Conservation (phyloP, 306 rosid genomes). For the Citrullus amarus region DNA sequence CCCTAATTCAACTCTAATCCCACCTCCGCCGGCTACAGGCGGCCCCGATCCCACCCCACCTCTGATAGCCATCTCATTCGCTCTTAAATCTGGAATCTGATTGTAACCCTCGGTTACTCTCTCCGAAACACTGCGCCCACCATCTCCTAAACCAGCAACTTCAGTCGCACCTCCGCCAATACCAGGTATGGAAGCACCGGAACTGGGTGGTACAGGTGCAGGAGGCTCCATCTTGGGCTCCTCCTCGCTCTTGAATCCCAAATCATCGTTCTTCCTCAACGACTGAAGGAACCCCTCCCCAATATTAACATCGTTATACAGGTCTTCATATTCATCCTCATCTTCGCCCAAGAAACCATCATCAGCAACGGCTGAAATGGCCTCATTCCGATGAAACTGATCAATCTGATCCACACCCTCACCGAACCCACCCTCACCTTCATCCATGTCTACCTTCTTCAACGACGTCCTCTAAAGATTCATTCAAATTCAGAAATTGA, state of each 20-base stretch:
- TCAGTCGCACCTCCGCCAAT: conserved; percentile 30
- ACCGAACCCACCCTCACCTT: conserved; percentile 50
- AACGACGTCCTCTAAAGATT: not conserved
- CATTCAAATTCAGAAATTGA: not conserved
- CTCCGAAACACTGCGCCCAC: conserved; percentile 31
- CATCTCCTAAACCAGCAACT: conserved; percentile 12
- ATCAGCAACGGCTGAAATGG: conserved; percentile 92
- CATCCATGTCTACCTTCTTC: conserved; percentile 34
- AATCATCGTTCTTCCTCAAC: conserved; percentile 57
- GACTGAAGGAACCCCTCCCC: conserved; percentile 96
- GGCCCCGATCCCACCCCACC: conserved; percentile 32
- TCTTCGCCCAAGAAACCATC: conserved; percentile 76
- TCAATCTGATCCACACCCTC: conserved; percentile 69
- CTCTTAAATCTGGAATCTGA: conserved; percentile 63
- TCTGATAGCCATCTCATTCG: conserved; percentile 33
- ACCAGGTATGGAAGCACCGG: conserved; percentile 36
- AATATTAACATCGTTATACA: conserved; percentile 88
- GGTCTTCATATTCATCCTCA: conserved; percentile 91
- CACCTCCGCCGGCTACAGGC: conserved; percentile 33
- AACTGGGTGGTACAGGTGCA: conserved; percentile 6
- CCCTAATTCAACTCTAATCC: conserved; percentile 77
- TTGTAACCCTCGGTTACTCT: conserved; percentile 26
- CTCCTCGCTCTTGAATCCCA: conserved; percentile 37
- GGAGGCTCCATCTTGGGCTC: conserved; percentile 38
- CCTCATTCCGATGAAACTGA: conserved; percentile 92